Percentiles rank a stretch among this genome's conserved stretches.
phyloP scores from a whole-genome alignment of 352 stramenopile species.

The Phytopythium kandeliae region DNA sequence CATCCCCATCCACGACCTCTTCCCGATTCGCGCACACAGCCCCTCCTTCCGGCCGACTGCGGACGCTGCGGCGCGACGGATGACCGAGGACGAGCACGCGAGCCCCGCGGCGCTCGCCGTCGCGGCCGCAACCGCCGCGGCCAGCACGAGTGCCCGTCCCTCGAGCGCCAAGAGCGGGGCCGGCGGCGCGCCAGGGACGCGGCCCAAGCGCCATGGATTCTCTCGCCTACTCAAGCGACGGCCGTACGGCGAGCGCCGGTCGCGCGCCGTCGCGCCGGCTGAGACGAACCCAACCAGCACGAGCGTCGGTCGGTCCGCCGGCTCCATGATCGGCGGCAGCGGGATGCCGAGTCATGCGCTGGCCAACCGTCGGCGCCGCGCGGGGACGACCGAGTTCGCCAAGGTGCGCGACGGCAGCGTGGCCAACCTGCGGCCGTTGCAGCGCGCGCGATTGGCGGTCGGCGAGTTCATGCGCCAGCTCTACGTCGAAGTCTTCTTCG shows the following conservation, averaged over 20 bases:
- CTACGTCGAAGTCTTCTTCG: conserved; percentile 85
- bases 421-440: conserved; percentile 20
- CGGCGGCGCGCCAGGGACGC: conserved; percentile 15
- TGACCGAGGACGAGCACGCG: conserved; percentile 1
- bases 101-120: conserved; percentile 10
- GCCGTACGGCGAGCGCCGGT: conserved; percentile 55
- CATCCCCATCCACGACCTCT: too few relatives aligned
- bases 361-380: conserved; percentile 24
- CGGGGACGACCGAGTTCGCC: conserved; percentile 30
- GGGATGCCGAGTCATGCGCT: background rate
- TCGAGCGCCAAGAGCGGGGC: conserved; percentile 16
- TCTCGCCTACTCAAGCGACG: conserved; percentile 55
- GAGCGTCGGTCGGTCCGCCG: conserved; percentile 4
- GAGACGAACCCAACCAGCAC: conserved; percentile 17
- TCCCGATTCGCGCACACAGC: too few relatives aligned
- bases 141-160: too few relatives aligned
- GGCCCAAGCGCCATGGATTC: conserved; percentile 56
- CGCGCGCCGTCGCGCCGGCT: conserved; percentile 47
- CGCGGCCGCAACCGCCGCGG: conserved; percentile 12
- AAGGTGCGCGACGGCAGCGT: conserved; percentile 24
- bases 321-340: background rate
- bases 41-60: too few relatives aligned
- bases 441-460: conserved; percentile 45
- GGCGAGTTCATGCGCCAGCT: conserved; percentile 82
- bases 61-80: too few relatives aligned